phyloP scores from a whole-genome alignment of 2,329 filamentous ascomycete species.

The Alternaria tenuissima region DNA sequence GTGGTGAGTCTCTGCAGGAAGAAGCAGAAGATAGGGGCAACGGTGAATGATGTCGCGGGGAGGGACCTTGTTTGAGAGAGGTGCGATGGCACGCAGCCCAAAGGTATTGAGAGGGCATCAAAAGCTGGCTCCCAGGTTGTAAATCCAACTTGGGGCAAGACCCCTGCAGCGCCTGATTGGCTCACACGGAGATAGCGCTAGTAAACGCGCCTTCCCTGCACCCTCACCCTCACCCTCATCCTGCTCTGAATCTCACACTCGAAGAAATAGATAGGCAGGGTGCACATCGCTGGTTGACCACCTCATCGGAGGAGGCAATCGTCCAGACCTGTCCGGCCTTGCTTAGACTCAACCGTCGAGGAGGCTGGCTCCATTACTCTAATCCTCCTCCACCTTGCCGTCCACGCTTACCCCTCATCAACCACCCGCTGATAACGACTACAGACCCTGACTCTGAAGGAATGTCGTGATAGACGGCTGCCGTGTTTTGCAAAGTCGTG shows the following conservation, averaged over 20 bases:
- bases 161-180: conserved; percentile 29
- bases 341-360: not conserved
- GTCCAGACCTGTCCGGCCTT: not conserved
- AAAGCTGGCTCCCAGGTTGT: conserved; percentile 1
- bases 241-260: conserved; percentile 22
- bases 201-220: conserved; percentile 17
- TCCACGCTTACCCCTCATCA: not conserved
- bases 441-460: not conserved
- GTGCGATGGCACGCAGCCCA: conserved; percentile 22
- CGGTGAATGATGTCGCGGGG: conserved; percentile 5
- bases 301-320: not conserved
- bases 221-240: not conserved
- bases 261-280: not conserved
- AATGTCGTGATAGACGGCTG: conserved; percentile 14
- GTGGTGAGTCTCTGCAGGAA: conserved; percentile 7
- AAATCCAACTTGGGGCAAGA: conserved; percentile 14
- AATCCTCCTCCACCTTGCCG: not conserved
- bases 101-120: conserved; percentile 21
- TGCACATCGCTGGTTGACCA: not conserved
- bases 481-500: conserved; percentile 22
- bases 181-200: conserved; percentile 14
- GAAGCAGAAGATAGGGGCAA: conserved; percentile 2
- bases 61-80: conserved; percentile 17
- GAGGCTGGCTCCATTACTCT: not conserved
- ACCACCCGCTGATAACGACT: not conserved